Percentiles rank a stretch among this genome's conserved stretches.
Evolutionary conservation across 1,284 basidiomycete species (phyloP).

Genomic region (Ustilago sp.): DNA sequence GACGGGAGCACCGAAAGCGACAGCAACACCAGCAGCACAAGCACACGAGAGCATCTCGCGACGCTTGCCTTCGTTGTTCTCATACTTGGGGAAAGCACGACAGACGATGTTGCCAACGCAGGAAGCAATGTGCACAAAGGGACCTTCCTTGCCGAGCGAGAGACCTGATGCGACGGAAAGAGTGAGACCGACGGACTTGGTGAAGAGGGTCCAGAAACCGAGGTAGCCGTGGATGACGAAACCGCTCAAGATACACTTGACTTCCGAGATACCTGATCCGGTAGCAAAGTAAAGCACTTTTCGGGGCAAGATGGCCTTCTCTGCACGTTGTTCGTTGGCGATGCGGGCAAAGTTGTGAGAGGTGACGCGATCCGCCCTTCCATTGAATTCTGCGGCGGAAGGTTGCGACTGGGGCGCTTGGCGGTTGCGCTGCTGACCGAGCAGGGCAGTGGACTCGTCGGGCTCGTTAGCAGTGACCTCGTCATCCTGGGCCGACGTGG

Average conservation of each 20-base stretch:
- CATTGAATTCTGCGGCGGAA: neutral
- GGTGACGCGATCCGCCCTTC: slow-evolving; percentile 11
- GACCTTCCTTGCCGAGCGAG: slow-evolving; percentile 81
- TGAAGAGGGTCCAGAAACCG: slow-evolving; percentile 86
- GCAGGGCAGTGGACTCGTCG: slow-evolving; percentile 36
- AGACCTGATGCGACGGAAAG: slow-evolving; percentile 73
- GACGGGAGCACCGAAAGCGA: slow-evolving; percentile 65
- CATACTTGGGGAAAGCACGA: slow-evolving; percentile 77
- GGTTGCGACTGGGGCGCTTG: slow-evolving; percentile 15
- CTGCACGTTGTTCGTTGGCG: slow-evolving; percentile 46
- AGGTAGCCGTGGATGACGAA: slow-evolving; percentile 98
- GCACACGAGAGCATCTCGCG: slow-evolving; percentile 60
- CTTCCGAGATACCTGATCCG: slow-evolving; percentile 94
- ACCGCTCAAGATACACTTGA: slow-evolving; percentile 90
- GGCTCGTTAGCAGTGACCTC: slow-evolving; percentile 11
- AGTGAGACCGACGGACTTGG: slow-evolving; percentile 87
- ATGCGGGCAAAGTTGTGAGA: slow-evolving; percentile 26
- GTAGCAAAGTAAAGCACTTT: slow-evolving; percentile 76
- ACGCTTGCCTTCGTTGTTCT: slow-evolving; percentile 80
- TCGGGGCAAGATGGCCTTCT: slow-evolving; percentile 71
- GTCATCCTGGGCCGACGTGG: neutral
- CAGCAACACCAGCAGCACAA: slow-evolving; percentile 79
- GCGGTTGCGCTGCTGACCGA: slow-evolving; percentile 15
- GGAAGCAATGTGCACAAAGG: slow-evolving; percentile 94
- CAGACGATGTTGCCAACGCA: slow-evolving; percentile 96